Base-by-base conservation (phyloP, 352 stramenopile species). In the Pythium aristosporum region DNA sequence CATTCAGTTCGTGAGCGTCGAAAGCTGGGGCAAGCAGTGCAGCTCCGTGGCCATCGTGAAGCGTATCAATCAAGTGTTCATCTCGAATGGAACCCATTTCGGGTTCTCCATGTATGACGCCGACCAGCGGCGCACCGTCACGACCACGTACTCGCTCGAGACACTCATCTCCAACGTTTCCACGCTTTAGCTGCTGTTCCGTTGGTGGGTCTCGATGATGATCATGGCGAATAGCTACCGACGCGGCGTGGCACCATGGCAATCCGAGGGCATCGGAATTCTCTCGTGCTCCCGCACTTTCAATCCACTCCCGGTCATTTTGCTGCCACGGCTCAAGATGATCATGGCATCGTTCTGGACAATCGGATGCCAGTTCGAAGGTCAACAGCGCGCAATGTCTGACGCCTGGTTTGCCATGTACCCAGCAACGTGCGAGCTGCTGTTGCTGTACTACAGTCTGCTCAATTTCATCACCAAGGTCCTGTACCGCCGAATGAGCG, bases 351-450 rank as follows among this genome's bases (percentile, higher is more conserved):
- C 59, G 2, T 74, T 75, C n/a, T 75, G 62, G 30, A 55, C 72
- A 2, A 57, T 75, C 5, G 75, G 70, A 15, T 77, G 65, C 37
- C 28, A 61, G 13, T 79, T 81, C 43, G 65, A 82, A 64, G 74
- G 74, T 2, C 55, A 77, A 12, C 67, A 82, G 54, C 15, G 18
- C 8, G 68, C 63, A 0, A 20, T 82, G 8, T 21, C 66, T 0
- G 69, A 78, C 18, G 44, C 73, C 0, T 85, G 74, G 76, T 80
- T 76, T 46, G 65, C 51, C 0, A 63, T 81, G 5, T 81, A 80
- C 30, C 67, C 69, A 16, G 63, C 53, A 0, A 75, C 73, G 4
- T 63, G 51, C 20, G 71, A 77, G 43, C 52, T 72, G 18, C 49
- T 68, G 21, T 43, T 77, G 9, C 48, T 63, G 1, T 47, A 62